Evolutionary conservation across 176 grass and related monocot genomes (phyloP).

Genomic region (Cenchrus fungigraminus): DNA sequence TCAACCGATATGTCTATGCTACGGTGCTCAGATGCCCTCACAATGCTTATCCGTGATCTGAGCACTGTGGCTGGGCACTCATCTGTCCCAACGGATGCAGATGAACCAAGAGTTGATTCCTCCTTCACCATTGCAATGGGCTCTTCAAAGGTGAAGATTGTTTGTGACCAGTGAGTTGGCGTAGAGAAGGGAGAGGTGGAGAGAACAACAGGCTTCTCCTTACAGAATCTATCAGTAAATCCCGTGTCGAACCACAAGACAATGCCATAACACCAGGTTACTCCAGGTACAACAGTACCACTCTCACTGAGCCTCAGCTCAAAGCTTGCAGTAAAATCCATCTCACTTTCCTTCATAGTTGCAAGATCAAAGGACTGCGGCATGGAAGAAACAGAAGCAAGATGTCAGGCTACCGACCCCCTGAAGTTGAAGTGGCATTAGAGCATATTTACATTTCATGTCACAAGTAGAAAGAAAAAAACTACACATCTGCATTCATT

Average conservation of each 20-base stretch:
- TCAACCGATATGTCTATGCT: conserved; percentile 86
- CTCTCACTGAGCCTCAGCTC: conserved; percentile 61
- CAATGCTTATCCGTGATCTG: conserved; percentile 77
- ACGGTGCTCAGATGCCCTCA: conserved; percentile 69
- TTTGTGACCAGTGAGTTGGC: conserved; percentile 88
- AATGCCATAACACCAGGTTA: conserved; percentile 77
- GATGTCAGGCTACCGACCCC: conserved; percentile 24
- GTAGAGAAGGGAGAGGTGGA: conserved; percentile 84
- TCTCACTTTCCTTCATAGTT: conserved; percentile 76
- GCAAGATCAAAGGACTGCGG: conserved; percentile 77
- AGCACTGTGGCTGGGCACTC: conserved; percentile 54
- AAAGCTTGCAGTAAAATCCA: conserved; percentile 89
- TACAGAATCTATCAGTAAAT: conserved; percentile 86
- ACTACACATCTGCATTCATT: neutral
- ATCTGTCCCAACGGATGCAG: conserved; percentile 55
- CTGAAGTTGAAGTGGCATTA: conserved; percentile 3
- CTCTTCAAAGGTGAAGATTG: conserved; percentile 84
- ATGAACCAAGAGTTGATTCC: conserved; percentile 21
- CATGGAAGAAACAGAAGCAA: conserved; percentile 11
- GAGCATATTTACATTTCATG: conserved; percentile 7
- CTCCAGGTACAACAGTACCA: neutral
- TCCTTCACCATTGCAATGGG: conserved; percentile 61
- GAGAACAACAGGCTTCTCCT: conserved; percentile 70
- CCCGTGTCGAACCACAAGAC: conserved; percentile 88
- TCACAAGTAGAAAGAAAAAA: neutral